Conservation (phyloP, 495 filamentous ascomycete genomes). For the Cladorrhinum samala region DNA sequence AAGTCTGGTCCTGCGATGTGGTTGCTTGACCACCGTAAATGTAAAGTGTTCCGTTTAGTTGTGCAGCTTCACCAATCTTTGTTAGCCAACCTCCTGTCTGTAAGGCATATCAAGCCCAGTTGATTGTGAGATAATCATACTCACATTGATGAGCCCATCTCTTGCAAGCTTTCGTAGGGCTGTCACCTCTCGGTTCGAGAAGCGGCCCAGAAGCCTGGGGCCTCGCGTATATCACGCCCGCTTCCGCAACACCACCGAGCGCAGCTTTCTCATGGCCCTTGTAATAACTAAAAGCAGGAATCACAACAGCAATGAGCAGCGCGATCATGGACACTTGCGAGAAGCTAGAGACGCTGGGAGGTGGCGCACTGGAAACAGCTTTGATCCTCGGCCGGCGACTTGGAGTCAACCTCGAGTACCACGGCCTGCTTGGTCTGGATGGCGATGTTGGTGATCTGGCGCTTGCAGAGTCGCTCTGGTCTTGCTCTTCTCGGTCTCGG, state of each 20-base stretch:
- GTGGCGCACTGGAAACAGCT: conserved; percentile 33
- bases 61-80: conserved; percentile 33
- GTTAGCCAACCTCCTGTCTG: not conserved
- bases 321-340: conserved; percentile 43
- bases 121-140: not conserved
- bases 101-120: not conserved
- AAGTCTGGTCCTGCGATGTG: conserved; percentile 43
- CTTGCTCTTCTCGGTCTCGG: conserved; percentile 4
- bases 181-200: conserved; percentile 35
- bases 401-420: conserved; percentile 33
- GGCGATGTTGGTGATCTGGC: conserved; percentile 12
- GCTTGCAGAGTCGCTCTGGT: conserved; percentile 9
- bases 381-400: conserved; percentile 37
- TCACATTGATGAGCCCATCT: conserved; percentile 64
- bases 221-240: conserved; percentile 34
- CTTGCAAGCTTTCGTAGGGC: conserved; percentile 53
- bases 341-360: conserved; percentile 31
- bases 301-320: conserved; percentile 47
- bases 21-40: conserved; percentile 66
- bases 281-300: conserved; percentile 42
- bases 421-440: conserved; percentile 17
- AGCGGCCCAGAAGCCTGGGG: conserved; percentile 19
- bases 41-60: conserved; percentile 67
- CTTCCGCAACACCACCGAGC: conserved; percentile 39
- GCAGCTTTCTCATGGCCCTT: conserved; percentile 29